Evolutionary conservation across 306 rosid species (phyloP), one percentile per base, ranked within the genome.

Genomic region (Corylus heterophylla): DNA sequence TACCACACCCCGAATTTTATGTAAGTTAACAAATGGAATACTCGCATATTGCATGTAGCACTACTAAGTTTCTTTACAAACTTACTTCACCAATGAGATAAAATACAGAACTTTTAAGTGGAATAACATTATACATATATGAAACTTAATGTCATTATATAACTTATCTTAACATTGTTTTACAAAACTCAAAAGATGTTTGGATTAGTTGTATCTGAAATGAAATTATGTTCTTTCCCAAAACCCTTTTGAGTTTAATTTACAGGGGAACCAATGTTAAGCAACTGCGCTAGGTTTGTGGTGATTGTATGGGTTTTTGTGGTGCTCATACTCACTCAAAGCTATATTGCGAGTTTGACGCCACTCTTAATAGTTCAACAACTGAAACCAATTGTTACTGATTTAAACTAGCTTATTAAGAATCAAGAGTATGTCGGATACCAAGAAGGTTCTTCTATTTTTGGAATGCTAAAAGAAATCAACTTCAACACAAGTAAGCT

Each of bases 251-350:
- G 31, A 5, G 37, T 0, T 77, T 18, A 47, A 18, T 45, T 59
- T 51, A 45, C 86, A 90, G 92, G 89, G 48, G 96, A 92, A 67
- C 79, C 4, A 22, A 83, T 92, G 3, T 39, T 79, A 58, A 88
- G 91, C 80, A 90, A 88, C 77, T 81, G 86, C 83, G 83, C 85
- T 3, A 88, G 92, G 75, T 82, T 89, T 73, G 92, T 92, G 66
- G 87, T 89, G 79, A 77, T 79, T 5, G 29, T 92, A 54, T 90
- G 96, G 93, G 83, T 84, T 76, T 90, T 90, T 71, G 91, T 92
- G 54, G 89, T 89, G 45, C 86, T 86, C 14, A 76, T 89, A 76
- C 71, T 90, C 12, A 85, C 90, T 22, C 91, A 92, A 76, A 92
- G 97, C 22, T 92, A 87, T 73, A 90, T 91, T 2, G 90, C 93